Conservation (phyloP, 2,329 filamentous ascomycete genomes). For the Diaporthe sp. region DNA sequence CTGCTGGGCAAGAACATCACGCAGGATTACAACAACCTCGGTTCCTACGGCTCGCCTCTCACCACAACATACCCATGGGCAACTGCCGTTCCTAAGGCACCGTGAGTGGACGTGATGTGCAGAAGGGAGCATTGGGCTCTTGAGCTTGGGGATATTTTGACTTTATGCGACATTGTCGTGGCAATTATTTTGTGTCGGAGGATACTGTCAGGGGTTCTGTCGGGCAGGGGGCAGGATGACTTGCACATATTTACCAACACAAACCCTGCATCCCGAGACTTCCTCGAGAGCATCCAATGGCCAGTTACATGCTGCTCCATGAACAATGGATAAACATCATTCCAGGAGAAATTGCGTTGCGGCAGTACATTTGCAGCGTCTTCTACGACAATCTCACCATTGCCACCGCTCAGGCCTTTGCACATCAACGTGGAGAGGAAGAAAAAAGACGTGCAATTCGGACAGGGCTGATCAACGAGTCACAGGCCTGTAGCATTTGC, state of each 20-base stretch:
- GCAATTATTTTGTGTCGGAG: not conserved
- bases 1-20: slow-evolving; percentile 59
- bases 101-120: not conserved
- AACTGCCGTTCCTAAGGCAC: slow-evolving; percentile 49
- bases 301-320: not conserved
- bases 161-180: not conserved
- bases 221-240: not conserved
- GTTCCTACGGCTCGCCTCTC: slow-evolving; percentile 58
- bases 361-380: not conserved
- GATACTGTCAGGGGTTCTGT: slow-evolving; percentile 4
- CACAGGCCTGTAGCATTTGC: not conserved
- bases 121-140: slow-evolving; percentile 31
- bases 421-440: not conserved
- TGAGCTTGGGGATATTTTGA: not conserved
- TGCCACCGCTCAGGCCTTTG: slow-evolving; percentile 10
- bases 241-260: not conserved
- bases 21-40: slow-evolving; percentile 59
- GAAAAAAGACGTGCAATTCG: not conserved
- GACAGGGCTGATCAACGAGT: slow-evolving; percentile 1
- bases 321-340: not conserved
- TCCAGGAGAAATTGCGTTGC: not conserved
- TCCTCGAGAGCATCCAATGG: not conserved
- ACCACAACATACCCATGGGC: slow-evolving; percentile 61
- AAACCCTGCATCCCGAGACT: not conserved
- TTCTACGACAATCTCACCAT: slow-evolving; percentile 1